Conservation (phyloP, 768 basidiomycete genomes). For the Boletus bicolor region DNA sequence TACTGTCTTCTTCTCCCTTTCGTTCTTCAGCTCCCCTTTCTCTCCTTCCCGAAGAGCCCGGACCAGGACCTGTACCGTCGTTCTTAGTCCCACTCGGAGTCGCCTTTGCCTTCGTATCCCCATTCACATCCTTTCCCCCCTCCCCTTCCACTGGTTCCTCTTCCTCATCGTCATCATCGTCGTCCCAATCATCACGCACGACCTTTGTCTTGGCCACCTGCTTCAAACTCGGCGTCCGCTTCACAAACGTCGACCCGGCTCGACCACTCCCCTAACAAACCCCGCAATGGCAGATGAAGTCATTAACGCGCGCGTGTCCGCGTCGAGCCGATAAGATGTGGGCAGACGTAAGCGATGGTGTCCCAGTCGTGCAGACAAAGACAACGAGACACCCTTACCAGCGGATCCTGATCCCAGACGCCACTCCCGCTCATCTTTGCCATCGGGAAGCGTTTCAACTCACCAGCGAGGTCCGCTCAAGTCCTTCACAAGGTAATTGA, state of each 20-base stretch:
- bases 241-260: neutral
- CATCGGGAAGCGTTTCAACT: conserved; percentile 9
- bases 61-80: neutral
- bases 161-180: conserved; percentile 41
- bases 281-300: neutral
- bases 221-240: conserved; percentile 1
- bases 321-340: neutral
- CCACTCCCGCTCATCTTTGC: conserved; percentile 9
- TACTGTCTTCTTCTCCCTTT: conserved; percentile 31
- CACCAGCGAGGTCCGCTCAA: neutral
- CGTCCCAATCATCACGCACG: conserved; percentile 59
- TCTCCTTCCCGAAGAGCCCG: neutral
- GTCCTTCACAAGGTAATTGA: neutral
- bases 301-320: neutral
- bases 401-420: conserved; percentile 18
- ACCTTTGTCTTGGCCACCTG: neutral
- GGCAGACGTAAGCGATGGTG: conserved; percentile 16
- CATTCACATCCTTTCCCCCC: neutral
- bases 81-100: neutral
- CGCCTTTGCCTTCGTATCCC: neutral
- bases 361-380: neutral
- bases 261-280: conserved; percentile 5
- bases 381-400: conserved; percentile 7
- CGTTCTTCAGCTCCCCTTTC: neutral
- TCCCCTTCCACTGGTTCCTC: neutral